Evolutionary conservation across 1,284 basidiomycete genomes (phyloP).

Genomic region (Cryptococcus sp.): DNA sequence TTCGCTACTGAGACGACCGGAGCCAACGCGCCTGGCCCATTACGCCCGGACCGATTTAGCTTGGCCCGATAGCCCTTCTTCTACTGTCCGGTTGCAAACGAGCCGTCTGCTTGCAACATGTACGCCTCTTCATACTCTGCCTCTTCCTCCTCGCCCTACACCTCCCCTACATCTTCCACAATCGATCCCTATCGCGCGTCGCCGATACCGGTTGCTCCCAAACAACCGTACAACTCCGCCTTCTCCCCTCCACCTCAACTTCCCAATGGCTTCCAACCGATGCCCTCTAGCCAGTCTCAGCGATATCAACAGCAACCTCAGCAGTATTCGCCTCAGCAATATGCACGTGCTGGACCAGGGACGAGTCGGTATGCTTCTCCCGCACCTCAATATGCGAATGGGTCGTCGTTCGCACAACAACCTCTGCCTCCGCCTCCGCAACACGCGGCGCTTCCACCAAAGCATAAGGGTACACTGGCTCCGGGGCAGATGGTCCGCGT

Average conservation of each 20-base stretch:
- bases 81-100: not conserved
- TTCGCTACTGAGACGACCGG: too few relatives aligned
- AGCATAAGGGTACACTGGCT: conserved; percentile 54
- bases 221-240: conserved; percentile 28
- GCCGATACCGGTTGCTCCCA: conserved; percentile 27
- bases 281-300: conserved; percentile 23
- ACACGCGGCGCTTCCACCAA: conserved; percentile 22
- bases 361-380: conserved; percentile 13
- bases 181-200: conserved; percentile 32
- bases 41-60: too few relatives aligned
- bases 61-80: not conserved
- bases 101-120: conserved; percentile 2
- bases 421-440: conserved; percentile 1
- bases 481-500: conserved; percentile 85
- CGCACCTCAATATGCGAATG: conserved; percentile 5
- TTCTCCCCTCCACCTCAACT: conserved; percentile 30
- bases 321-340: conserved; percentile 12
- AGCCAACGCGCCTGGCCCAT: too few relatives aligned
- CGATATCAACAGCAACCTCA: conserved; percentile 19
- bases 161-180: conserved; percentile 21
- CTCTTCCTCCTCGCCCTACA: conserved; percentile 11
- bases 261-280: conserved; percentile 20
- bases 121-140: conserved; percentile 11
- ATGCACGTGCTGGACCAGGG: conserved; percentile 10
- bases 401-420: conserved; percentile 9